Percentiles rank a stretch among this genome's conserved stretches.
Conservation (phyloP, 2,329 filamentous ascomycete species). For the Fusarium denticulatum region DNA sequence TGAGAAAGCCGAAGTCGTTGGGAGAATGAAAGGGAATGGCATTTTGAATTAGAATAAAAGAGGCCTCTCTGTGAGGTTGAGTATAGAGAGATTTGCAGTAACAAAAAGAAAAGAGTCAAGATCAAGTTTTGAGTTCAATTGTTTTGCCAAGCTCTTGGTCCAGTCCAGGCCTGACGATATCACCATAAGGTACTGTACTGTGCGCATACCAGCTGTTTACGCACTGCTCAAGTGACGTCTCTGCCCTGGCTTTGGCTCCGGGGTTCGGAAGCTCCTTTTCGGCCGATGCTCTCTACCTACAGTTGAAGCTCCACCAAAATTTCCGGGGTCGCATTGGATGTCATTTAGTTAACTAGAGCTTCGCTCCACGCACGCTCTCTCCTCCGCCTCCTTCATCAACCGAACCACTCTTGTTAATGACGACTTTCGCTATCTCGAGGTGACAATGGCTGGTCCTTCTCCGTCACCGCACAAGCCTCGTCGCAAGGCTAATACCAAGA, state of each 20-base stretch:
- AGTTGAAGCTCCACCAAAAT: conserved; percentile 33
- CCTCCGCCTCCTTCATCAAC: conserved; percentile 24
- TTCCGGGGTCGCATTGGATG: conserved; percentile 29
- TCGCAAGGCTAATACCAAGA: conserved; percentile 62
- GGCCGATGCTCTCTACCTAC: background rate
- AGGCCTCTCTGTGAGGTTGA: background rate
- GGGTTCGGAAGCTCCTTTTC: conserved; percentile 39
- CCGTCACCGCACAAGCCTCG: conserved; percentile 68
- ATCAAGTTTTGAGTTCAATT: conserved; percentile 8
- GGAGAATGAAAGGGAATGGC: conserved; percentile 89
- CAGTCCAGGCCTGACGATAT: conserved; percentile 28
- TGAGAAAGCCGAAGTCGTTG: conserved; percentile 87
- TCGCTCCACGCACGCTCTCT: conserved; percentile 25
- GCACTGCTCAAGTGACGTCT: conserved; percentile 24
- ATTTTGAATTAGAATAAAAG: conserved; percentile 66
- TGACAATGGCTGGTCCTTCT: conserved; percentile 63
- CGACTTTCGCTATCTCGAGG: conserved; percentile 31
- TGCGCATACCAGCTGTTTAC: background rate
- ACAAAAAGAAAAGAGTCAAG: background rate
- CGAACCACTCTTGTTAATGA: conserved; percentile 30
- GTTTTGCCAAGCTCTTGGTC: conserved; percentile 36
- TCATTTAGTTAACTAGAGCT: conserved; percentile 21
- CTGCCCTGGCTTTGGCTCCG: conserved; percentile 37
- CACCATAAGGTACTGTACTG: conserved; percentile 27
- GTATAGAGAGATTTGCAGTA: background rate